A percentile compares a stretch with the other conserved stretches of the same genome.
Conservation (phyloP, 306 rosid genomes). For the Vigna unguiculata region DNA sequence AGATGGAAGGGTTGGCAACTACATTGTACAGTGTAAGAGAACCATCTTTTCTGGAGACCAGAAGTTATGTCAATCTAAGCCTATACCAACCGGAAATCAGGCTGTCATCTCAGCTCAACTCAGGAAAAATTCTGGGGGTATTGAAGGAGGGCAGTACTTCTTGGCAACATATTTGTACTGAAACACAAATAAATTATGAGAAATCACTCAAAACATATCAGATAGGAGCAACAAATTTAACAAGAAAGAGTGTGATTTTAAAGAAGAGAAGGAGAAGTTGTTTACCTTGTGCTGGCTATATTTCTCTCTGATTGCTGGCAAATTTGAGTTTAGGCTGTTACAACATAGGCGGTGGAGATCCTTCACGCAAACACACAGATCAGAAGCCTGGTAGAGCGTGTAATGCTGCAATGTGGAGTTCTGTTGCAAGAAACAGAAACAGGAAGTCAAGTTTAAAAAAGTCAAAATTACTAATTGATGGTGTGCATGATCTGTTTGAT, state of each 20-base stretch:
- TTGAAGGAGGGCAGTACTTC: slow-evolving; percentile 71
- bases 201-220: background rate
- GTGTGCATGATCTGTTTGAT: background rate
- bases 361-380: slow-evolving; percentile 75
- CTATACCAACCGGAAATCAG: slow-evolving; percentile 64
- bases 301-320: slow-evolving; percentile 78
- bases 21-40: slow-evolving; percentile 46
- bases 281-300: slow-evolving; percentile 82
- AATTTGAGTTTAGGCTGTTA: slow-evolving; percentile 49
- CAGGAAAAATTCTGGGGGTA: slow-evolving; percentile 73
- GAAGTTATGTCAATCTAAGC: slow-evolving; percentile 37
- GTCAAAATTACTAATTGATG: background rate
- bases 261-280: background rate
- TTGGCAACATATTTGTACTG: slow-evolving; percentile 95
- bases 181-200: slow-evolving; percentile 33
- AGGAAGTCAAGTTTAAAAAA: slow-evolving; percentile 19
- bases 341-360: slow-evolving; percentile 67
- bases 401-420: slow-evolving; percentile 68
- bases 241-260: too few relatives aligned
- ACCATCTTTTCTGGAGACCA: slow-evolving; percentile 37
- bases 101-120: slow-evolving; percentile 45
- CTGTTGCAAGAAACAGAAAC: slow-evolving; percentile 49
- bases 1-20: slow-evolving; percentile 30
- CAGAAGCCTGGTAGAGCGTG: slow-evolving; percentile 68
- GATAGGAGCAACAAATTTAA: background rate